Conservation (phyloP, 2,329 filamentous ascomycete species). For the Aspergillus sp. region DNA sequence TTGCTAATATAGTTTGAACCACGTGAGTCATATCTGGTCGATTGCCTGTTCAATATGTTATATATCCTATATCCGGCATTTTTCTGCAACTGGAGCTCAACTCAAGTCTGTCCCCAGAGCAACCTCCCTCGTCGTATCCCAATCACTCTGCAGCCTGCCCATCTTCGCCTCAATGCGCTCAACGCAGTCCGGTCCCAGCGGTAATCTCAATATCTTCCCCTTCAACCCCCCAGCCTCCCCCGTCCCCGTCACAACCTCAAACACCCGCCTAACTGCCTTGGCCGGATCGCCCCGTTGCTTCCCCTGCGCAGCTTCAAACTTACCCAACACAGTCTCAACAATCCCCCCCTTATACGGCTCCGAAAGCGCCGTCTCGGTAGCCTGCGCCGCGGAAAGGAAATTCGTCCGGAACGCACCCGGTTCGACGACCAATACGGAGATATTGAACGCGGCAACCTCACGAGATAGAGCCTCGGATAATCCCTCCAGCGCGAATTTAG, state of each 20-base stretch:
- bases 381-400: conserved; percentile 34
- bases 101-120: conserved; percentile 12
- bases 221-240: conserved; percentile 32
- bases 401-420: conserved; percentile 46
- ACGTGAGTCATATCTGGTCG: not conserved
- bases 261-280: conserved; percentile 36
- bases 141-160: conserved; percentile 6
- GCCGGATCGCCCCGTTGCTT: conserved; percentile 21
- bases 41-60: not conserved
- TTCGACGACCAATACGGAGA: conserved; percentile 43
- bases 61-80: not conserved
- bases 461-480: conserved; percentile 37
- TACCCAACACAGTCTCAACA: conserved; percentile 27
- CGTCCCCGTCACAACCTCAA: conserved; percentile 36
- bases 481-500: conserved; percentile 45
- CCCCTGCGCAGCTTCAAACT: conserved; percentile 8
- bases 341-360: conserved; percentile 27
- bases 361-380: conserved; percentile 29
- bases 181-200: conserved; percentile 40
- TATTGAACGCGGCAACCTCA: conserved; percentile 38
- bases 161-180: conserved; percentile 21
- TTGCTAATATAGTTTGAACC: no score
- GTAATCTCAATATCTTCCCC: conserved; percentile 37
- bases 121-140: conserved; percentile 4
- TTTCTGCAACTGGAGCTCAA: not conserved